Evolutionary conservation across 1,284 basidiomycete genomes (phyloP), one percentile per base, ranked within the genome.

Genomic region (Trichosporon faecale): DNA sequence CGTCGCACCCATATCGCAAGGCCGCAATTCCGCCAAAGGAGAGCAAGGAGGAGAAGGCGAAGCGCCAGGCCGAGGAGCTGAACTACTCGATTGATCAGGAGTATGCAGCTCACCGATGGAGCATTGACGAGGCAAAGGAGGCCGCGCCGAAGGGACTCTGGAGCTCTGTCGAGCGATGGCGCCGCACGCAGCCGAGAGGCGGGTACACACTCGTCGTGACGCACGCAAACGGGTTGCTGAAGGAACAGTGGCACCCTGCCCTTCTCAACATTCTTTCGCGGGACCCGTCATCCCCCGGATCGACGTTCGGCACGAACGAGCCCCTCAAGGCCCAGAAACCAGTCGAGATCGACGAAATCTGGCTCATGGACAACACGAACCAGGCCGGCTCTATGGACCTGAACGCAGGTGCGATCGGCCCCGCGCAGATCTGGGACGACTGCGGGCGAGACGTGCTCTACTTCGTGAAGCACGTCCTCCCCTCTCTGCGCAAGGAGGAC

Each of bases 171-270:
- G 75, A 76, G 68, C 66, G 75, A 3, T 76, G 72, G 75, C 55
- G 27, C 3, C 66, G 73, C 37, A 65, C 60, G 6, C 29, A 27
- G 9, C 57, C 49, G 21, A 76, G 74, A 16, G 76, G 68, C 33
- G 88, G 89, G 0, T 60, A 91, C 52, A 93, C 91, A 0, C 82
- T 94, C 49, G 86, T 94, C 70, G 83, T 91, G 52, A 87, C 88
- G 6, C 92, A 94, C 77, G 92, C 91, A 1, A 94, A 91, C 79
- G 92, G 93, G 5, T 89, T 94, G 76, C 88, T 89, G 72, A 66
- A 84, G 11, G 33, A 73, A 68, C 72, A 70, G 63, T 93, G 90
- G 88, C 89, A 91, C 76, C 87, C 89, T 0, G 86, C 86, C 2
- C 72, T 93, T 0, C 81, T 82, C 0, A 75, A 85, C 52, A 77